Conservation (phyloP, 1,284 basidiomycete genomes). For the Coriolopsis trogii region DNA sequence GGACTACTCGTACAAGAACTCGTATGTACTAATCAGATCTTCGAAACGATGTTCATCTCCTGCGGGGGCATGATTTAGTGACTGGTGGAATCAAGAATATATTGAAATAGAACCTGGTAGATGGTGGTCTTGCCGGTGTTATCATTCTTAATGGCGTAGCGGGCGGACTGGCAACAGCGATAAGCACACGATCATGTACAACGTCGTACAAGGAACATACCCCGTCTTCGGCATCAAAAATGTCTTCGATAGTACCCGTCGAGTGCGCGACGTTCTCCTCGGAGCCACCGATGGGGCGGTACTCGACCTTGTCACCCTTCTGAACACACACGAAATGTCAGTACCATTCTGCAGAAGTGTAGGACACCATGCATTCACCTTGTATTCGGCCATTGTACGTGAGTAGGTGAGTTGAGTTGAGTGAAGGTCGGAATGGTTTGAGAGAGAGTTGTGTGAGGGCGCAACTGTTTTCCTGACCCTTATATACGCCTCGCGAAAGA, state of each 20-base stretch:
- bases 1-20: no score
- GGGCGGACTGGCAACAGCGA: constrained; percentile 27
- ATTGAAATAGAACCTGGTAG: constrained; percentile 37
- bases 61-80: constrained; percentile 13
- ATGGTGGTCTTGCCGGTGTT: constrained; percentile 44
- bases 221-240: constrained; percentile 35
- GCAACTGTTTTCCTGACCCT: not conserved
- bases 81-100: not conserved
- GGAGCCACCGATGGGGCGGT: constrained; percentile 42
- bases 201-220: constrained; percentile 14
- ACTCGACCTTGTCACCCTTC: constrained; percentile 47
- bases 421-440: not conserved
- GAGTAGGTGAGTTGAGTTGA: not conserved
- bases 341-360: not conserved
- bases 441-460: not conserved
- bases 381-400: constrained; percentile 16
- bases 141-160: constrained; percentile 45
- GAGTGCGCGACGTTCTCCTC: constrained; percentile 43
- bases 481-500: not conserved
- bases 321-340: constrained; percentile 9
- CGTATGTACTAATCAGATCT: no score
- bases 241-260: constrained; percentile 39
- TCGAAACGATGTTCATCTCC: constrained; percentile 47
- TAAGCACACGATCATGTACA: not conserved
- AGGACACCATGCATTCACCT: constrained; percentile 8